Base-by-base conservation (phyloP, 164 flowering plant species). In the Vitis rupestris region DNA sequence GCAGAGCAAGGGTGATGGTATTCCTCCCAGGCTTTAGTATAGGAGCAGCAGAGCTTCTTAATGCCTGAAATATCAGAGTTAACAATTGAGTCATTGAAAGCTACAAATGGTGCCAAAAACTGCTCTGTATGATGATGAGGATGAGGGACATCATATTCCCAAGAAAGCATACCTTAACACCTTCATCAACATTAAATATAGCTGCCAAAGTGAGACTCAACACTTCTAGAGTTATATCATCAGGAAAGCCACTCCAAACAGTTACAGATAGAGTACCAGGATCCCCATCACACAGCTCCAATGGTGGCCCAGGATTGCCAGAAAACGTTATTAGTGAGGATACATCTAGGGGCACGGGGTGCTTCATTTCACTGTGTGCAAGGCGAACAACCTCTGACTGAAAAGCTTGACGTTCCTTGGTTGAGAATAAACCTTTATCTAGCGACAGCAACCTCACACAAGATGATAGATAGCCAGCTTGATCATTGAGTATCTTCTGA, bases 181-280 rank as follows among this genome's bases (percentile, higher is more conserved):
- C 97, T 79, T 93, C 98, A 82, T 93, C 98, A 71, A 88, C 85
- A 81, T 84, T 87, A 78, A 74, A 77, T 53, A 92, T 90, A 49
- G 96, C 93, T 67, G 75, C 82, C 70, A 95, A 81, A 31, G 97
- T 91, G 55, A 95, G 88, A 79, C 86, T 91, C 5, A 95, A 89
- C 50, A 94, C 87, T 64, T 95, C 98, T 70, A 95, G 97, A 68
- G 90, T 85, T 66, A 95, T 95, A 76, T 91, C 94, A 86, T 93
- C 98, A 65, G 99, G 99, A 83, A 95, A 95, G 73, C 97, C 99
- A 82, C 99, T 93, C 99, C 98, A 95, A 29, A 95, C 84, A 70
- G 86, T 87, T 10, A 95, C 98, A 65, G 93, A 88, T 15, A 95
- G 80, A 61, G 86, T 81, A 72, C 99, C 95, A 70, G 99, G 97